Base-by-base conservation (phyloP, 202 grass and related monocot species). In the Hordeum pubiflorum region DNA sequence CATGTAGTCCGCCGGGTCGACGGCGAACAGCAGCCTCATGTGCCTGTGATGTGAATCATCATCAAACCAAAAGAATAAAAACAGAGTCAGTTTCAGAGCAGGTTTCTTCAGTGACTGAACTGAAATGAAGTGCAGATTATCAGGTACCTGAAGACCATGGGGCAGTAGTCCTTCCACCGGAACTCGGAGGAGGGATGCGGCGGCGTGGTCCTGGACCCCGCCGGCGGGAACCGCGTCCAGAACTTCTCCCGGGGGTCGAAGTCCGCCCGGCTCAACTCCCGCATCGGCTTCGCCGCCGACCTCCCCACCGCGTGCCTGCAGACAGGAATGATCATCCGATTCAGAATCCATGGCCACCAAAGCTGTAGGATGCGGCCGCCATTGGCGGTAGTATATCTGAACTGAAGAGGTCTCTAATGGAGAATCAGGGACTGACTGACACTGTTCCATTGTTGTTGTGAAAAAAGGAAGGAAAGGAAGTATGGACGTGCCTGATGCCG, bases 151-250 rank as follows among this genome's bases (percentile, higher is more conserved):
- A 93, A 93, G 43, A 93, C 88, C 79, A 88, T 50, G 12, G 91
- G 88, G 58, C 91, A 93, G 61, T 93, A 93, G 50, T 93, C 91
- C 79, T 93, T 93, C 91, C 88, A 93, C 29, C 88, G 76, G 58
- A 93, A 93, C 58, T 93, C 85, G 1, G 60, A 20, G 2, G 91
- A 90, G 34, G 70, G 31, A 40, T 93, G 91, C 2, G 91, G 87
- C 33, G 91, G 91, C 15, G 91, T 93, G 13, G 71, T 63, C 76
- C 78, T 93, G 0, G 91, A 90, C 69, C 91, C 91, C 43, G 83
- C 87, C 26, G 85, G 87, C 9, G 87, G 91, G 79, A 93, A 93
- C 52, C 82, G 68, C 18, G 91, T 93, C 87, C 85, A 93, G 69
- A 83, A 90, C 69, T 93, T 93, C 85, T 93, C 88, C 13, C 77